Percentiles rank a stretch among this genome's conserved stretches.
phyloP scores from a whole-genome alignment of 2,329 filamentous ascomycete genomes.

The Calonectria ilicicola region DNA sequence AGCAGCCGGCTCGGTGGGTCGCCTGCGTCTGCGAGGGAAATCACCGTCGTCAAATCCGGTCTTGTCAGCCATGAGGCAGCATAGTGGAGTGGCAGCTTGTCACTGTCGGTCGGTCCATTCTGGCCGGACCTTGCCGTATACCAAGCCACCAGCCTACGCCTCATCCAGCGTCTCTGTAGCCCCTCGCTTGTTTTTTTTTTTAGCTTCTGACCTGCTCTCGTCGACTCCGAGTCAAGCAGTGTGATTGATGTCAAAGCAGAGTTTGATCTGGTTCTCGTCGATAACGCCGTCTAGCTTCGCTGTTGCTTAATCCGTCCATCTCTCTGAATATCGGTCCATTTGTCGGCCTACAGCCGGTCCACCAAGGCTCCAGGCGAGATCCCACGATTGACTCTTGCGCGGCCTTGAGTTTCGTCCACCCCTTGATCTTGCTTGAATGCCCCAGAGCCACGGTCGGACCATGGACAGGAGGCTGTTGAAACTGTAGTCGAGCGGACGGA shows the following conservation, averaged over 20 bases:
- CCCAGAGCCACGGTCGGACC: neutral
- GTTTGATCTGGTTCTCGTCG: constrained; percentile 33
- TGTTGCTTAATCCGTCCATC: constrained; percentile 25
- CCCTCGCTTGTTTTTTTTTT: constrained; percentile 8
- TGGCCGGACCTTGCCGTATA: constrained; percentile 39
- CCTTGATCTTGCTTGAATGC: neutral
- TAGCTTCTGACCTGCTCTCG: constrained; percentile 18
- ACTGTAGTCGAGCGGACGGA: neutral
- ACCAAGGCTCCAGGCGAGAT: neutral
- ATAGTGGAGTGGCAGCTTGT: constrained; percentile 8
- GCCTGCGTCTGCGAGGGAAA: constrained; percentile 3
- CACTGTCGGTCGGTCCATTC: constrained; percentile 33
- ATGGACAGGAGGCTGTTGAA: neutral
- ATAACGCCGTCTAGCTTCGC: constrained; percentile 23
- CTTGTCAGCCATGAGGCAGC: neutral
- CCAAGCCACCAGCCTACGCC: constrained; percentile 34
- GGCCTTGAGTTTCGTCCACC: constrained; percentile 13
- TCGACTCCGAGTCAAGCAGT: constrained; percentile 30
- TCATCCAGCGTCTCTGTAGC: constrained; percentile 16
- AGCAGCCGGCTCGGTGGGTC: neutral
- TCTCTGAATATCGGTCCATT: constrained; percentile 22
- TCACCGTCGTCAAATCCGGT: constrained; percentile 22
- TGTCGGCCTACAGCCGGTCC: constrained; percentile 17
- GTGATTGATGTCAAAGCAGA: constrained; percentile 28
- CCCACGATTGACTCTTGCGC: constrained; percentile 17